phyloP scores from a whole-genome alignment of 2,329 filamentous ascomycete species.

The Aspergillus ochraceoroseus region DNA sequence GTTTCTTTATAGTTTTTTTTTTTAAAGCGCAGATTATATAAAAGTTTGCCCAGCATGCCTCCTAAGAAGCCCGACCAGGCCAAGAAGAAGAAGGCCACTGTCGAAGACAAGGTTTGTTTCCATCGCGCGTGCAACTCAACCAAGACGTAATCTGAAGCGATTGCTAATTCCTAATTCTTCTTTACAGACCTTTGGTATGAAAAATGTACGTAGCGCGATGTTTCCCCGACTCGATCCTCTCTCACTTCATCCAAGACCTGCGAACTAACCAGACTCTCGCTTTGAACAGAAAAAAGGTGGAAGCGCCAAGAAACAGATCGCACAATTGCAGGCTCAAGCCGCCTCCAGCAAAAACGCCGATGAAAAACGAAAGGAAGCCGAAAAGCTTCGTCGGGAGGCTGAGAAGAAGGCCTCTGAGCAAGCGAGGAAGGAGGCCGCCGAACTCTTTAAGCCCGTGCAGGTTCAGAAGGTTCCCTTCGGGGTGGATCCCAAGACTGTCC shows the following conservation, averaged over 20 bases:
- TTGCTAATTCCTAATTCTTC: slow-evolving; percentile 13
- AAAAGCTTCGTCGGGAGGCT: slow-evolving; percentile 63
- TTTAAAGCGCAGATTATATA: slow-evolving; percentile 7
- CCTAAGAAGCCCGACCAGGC: slow-evolving; percentile 45
- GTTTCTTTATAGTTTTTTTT: slow-evolving; percentile 10
- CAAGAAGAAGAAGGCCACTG: slow-evolving; percentile 50
- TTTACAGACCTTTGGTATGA: slow-evolving; percentile 87
- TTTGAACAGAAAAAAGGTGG: slow-evolving; percentile 73
- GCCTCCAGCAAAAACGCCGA: slow-evolving; percentile 74
- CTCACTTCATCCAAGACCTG: background rate
- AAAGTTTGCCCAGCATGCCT: slow-evolving; percentile 41
- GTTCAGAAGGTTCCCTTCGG: slow-evolving; percentile 97
- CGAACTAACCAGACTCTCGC: slow-evolving; percentile 20
- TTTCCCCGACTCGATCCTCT: background rate
- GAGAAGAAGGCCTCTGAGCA: slow-evolving; percentile 89
- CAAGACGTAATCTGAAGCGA: slow-evolving; percentile 14
- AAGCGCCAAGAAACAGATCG: slow-evolving; percentile 83
- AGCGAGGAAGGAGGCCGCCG: slow-evolving; percentile 72
- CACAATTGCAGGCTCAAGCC: slow-evolving; percentile 69
- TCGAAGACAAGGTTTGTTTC: slow-evolving; percentile 68
- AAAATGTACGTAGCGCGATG: slow-evolving; percentile 59
- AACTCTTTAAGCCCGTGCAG: slow-evolving; percentile 86
- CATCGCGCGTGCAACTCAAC: slow-evolving; percentile 9
- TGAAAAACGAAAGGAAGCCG: slow-evolving; percentile 71
- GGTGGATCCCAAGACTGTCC: slow-evolving; percentile 93